Conservation (phyloP, 495 filamentous ascomycete genomes). For the Hypoxylon lienhwacheense region DNA sequence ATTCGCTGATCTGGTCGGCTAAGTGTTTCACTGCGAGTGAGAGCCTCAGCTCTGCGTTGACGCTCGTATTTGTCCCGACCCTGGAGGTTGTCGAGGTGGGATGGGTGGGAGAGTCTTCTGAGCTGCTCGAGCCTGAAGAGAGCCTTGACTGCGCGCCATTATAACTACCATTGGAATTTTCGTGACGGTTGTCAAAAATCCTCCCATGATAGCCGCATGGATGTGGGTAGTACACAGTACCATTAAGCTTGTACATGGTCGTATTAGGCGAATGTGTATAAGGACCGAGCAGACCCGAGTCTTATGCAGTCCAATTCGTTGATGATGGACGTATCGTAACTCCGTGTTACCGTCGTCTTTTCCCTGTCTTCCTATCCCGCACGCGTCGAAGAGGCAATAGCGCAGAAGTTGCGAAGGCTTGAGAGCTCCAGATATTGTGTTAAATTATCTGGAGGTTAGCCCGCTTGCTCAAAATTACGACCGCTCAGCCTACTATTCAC, state of each 20-base stretch:
- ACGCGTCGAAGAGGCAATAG: neutral
- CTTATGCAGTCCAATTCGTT: neutral
- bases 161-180: neutral
- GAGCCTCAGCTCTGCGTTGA: constrained; percentile 31
- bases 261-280: neutral
- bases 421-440: neutral
- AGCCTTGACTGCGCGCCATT: neutral
- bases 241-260: constrained; percentile 6
- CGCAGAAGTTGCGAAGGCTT: neutral
- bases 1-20: constrained; percentile 32
- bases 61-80: neutral
- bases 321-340: neutral
- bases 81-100: constrained; percentile 35
- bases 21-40: constrained; percentile 34
- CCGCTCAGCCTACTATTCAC: neutral
- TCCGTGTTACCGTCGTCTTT: neutral
- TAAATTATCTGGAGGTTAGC: neutral
- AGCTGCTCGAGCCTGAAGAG: neutral
- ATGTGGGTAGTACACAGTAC: constrained; percentile 15
- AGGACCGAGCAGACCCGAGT: neutral
- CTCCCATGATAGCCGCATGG: constrained; percentile 9
- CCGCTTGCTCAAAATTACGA: constrained; percentile 2
- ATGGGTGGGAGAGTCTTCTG: neutral
- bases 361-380: neutral
- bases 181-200: neutral